phyloP scores from a whole-genome alignment of 345 rosid genomes.

The Eucalyptus grandis region DNA sequence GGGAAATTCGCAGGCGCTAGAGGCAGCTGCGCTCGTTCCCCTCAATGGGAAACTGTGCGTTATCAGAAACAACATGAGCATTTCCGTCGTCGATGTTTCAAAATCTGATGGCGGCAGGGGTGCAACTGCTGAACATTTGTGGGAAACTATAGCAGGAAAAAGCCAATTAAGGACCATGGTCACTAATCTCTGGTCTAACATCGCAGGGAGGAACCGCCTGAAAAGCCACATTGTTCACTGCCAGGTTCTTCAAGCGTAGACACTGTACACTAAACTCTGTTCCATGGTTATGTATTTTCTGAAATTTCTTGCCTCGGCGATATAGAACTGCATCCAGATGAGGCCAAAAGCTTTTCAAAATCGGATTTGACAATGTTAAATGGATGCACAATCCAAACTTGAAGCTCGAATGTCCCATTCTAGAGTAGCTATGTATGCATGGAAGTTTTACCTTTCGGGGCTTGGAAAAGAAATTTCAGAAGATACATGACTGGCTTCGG shows the following conservation, averaged over 20 bases:
- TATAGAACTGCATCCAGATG: background rate
- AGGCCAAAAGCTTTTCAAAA: background rate
- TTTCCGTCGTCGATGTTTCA: constrained; percentile 48
- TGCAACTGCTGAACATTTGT: constrained; percentile 34
- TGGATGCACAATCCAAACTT: background rate
- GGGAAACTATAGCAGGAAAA: constrained; percentile 57
- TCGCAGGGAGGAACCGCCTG: constrained; percentile 58
- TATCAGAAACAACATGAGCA: constrained; percentile 63
- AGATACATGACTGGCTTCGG: background rate
- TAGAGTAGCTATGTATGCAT: background rate
- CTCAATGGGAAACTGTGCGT: constrained; percentile 60
- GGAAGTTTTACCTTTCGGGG: background rate
- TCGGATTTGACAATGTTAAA: background rate
- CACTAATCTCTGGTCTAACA: constrained; percentile 56
- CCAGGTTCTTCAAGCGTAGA: constrained; percentile 60
- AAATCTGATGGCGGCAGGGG: constrained; percentile 26
- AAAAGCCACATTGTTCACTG: constrained; percentile 70
- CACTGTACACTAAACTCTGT: background rate
- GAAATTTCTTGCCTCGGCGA: background rate
- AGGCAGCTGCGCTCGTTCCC: constrained; percentile 67
- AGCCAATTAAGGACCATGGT: constrained; percentile 61
- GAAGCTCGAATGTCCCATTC: background rate
- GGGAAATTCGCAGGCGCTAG: constrained; percentile 55
- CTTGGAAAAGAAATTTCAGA: background rate
- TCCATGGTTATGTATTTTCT: background rate